phyloP scores from a whole-genome alignment of 495 filamentous ascomycete species.

The Aspergillus olivimuriae region DNA sequence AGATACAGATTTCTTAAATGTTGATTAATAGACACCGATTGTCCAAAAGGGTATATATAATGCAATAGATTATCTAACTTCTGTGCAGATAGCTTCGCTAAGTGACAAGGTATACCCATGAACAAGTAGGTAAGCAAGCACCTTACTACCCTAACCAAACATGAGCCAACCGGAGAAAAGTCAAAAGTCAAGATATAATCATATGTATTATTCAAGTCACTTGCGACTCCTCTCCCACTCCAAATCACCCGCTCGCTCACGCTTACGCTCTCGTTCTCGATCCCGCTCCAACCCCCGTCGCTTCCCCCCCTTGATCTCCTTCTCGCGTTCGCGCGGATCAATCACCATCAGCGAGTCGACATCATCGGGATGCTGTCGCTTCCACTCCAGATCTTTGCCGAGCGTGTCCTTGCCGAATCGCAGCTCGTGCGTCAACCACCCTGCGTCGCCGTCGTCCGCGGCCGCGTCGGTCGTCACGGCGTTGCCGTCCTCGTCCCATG shows the following conservation, averaged over 20 bases:
- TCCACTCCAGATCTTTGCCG: conserved; percentile 88
- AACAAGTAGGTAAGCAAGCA: too few species aligned
- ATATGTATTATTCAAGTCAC: background rate
- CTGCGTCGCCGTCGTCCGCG: conserved; percentile 54
- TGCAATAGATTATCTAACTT: too few species aligned
- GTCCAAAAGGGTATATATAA: too few species aligned
- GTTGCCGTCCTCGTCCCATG: conserved; percentile 48
- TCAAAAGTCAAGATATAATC: too few species aligned
- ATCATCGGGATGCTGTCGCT: conserved; percentile 78
- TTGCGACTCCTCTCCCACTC: conserved; percentile 29
- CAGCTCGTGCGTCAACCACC: conserved; percentile 65
- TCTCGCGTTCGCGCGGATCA: conserved; percentile 82
- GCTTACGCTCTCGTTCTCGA: conserved; percentile 37
- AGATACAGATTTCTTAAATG: too few species aligned
- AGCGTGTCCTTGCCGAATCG: conserved; percentile 84
- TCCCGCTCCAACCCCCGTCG: conserved; percentile 31
- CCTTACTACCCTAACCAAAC: too few species aligned
- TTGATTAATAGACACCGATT: too few species aligned
- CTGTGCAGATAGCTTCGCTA: too few species aligned
- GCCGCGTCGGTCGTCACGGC: conserved; percentile 29
- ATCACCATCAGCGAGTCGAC: conserved; percentile 90
- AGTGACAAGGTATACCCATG: too few species aligned
- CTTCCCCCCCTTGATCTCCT: conserved; percentile 45
- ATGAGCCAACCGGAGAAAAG: too few species aligned
- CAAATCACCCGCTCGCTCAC: conserved; percentile 26